Conservation (phyloP, 495 filamentous ascomycete species). For the Lasiosphaeria ovina region DNA sequence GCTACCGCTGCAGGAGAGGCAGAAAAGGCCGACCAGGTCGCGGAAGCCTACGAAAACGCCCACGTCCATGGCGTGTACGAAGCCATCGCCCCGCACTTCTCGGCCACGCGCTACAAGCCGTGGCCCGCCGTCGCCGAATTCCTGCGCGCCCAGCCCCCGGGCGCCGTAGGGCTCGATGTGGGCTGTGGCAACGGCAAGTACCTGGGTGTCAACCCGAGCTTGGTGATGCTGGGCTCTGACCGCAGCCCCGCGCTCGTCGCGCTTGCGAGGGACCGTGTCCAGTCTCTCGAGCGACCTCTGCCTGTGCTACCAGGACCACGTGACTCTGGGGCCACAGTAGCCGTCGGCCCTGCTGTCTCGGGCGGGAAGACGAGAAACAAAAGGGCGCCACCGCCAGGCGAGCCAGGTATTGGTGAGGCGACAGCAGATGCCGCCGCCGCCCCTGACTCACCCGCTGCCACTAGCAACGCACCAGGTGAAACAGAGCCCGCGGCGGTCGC, state of each 20-base stretch:
- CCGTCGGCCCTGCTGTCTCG: neutral
- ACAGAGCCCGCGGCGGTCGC: neutral
- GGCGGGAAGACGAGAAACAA: slow-evolving; percentile 10
- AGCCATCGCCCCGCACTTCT: slow-evolving; percentile 92
- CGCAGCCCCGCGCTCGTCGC: slow-evolving; percentile 72
- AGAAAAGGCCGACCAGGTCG: slow-evolving; percentile 14
- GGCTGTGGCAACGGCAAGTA: slow-evolving; percentile 98
- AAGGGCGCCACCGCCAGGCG: neutral
- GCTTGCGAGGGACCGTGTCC: slow-evolving; percentile 63
- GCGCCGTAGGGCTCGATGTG: slow-evolving; percentile 85
- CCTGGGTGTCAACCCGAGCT: slow-evolving; percentile 68
- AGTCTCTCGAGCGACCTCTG: slow-evolving; percentile 9
- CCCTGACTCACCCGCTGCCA: neutral
- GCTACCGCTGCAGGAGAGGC: slow-evolving; percentile 9
- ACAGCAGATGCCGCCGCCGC: slow-evolving; percentile 6
- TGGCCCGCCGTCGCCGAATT: slow-evolving; percentile 92
- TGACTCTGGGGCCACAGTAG: neutral
- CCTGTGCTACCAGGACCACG: slow-evolving; percentile 1
- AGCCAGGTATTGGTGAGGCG: neutral
- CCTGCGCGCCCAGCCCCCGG: slow-evolving; percentile 61
- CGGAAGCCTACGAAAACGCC: slow-evolving; percentile 68
- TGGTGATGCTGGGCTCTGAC: slow-evolving; percentile 87
- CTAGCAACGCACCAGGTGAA: no score
- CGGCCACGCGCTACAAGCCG: slow-evolving; percentile 92
- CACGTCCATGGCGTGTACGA: slow-evolving; percentile 95